These are phyloP conservation scores for Wickerhamiella alocasiicola DNA, from an alignment of 805 yeast species.

Conservation along the genomic window DNA sequence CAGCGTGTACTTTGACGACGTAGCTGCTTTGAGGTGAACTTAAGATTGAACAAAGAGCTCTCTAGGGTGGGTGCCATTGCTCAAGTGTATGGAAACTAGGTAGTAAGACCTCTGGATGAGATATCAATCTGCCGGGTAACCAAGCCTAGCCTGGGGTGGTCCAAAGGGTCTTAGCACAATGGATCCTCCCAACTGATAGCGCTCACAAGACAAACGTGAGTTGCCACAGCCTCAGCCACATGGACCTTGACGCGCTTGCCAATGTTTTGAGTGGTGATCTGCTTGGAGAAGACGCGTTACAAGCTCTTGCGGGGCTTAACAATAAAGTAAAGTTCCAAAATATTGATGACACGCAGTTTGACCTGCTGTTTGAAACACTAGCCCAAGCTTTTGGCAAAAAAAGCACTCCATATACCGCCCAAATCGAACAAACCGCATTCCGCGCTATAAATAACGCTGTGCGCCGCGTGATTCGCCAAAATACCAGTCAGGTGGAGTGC, in stretches of 20 bases:
- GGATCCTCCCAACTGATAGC: no score
- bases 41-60: slow-evolving; percentile 23
- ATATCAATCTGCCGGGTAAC: background rate
- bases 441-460: slow-evolving; percentile 35
- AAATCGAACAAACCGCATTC: slow-evolving; percentile 26
- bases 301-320: slow-evolving; percentile 17
- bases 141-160: no score
- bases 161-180: no score
- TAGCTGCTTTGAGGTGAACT: slow-evolving; percentile 88
- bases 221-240: no score
- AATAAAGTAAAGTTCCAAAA: slow-evolving; percentile 18
- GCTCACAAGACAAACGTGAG: no score
- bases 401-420: slow-evolving; percentile 3
- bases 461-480: slow-evolving; percentile 33
- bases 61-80: slow-evolving; percentile 21
- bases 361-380: slow-evolving; percentile 22
- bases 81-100: no score
- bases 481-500: slow-evolving; percentile 25
- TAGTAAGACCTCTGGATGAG: background rate
- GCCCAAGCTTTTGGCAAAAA: slow-evolving; percentile 14
- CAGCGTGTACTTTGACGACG: slow-evolving; percentile 83
- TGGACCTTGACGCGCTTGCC: slow-evolving; percentile 1
- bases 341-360: slow-evolving; percentile 14
- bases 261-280: background rate
- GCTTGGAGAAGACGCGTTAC: background rate